These are phyloP conservation scores for Calocybe gangraenosa DNA, from an alignment of 768 basidiomycete genomes.

Conservation along the genomic window DNA sequence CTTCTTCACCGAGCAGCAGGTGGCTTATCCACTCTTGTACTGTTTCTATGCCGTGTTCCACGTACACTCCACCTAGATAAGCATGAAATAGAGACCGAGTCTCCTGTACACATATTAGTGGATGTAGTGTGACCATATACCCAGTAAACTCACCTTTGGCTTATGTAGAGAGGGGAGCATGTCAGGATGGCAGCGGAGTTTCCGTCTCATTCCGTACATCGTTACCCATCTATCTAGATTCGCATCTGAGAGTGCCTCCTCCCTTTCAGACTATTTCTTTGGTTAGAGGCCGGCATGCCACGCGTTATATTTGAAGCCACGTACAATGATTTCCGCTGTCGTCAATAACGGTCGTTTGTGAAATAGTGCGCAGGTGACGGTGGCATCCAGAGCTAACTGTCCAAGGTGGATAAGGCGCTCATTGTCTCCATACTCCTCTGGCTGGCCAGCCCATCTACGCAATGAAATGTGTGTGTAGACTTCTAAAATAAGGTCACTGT, in stretches of 20 bases:
- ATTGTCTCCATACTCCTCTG: conserved; percentile 47
- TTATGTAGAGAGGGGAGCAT: conserved; percentile 28
- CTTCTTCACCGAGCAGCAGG: conserved; percentile 24
- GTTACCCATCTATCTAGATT: conserved; percentile 46
- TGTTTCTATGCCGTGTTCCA: conserved; percentile 44
- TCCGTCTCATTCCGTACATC: conserved; percentile 42
- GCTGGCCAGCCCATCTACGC: conserved; percentile 31
- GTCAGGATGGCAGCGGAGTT: conserved; percentile 42
- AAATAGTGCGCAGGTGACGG: conserved; percentile 45
- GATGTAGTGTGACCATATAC: conserved; percentile 9
- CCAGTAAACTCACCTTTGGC: conserved; percentile 36
- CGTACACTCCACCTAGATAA: conserved; percentile 63
- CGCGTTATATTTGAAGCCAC: conserved; percentile 17
- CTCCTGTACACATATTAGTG: conserved; percentile 36
- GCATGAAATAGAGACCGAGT: conserved; percentile 54
- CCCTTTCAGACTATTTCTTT: conserved; percentile 24
- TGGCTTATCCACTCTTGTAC: conserved; percentile 56
- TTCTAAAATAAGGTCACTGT: conserved; percentile 52
- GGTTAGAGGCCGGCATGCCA: background rate
- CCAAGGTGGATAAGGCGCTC: conserved; percentile 55
- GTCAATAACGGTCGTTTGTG: conserved; percentile 46
- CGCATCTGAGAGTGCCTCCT: conserved; percentile 33
- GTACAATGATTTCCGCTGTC: conserved; percentile 47
- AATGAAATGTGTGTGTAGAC: conserved; percentile 71
- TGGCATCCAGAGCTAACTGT: conserved; percentile 39